Evolutionary conservation across 768 basidiomycete genomes (phyloP), one percentile per base, ranked within the genome.

Genomic region (Coprinopsis sp.): DNA sequence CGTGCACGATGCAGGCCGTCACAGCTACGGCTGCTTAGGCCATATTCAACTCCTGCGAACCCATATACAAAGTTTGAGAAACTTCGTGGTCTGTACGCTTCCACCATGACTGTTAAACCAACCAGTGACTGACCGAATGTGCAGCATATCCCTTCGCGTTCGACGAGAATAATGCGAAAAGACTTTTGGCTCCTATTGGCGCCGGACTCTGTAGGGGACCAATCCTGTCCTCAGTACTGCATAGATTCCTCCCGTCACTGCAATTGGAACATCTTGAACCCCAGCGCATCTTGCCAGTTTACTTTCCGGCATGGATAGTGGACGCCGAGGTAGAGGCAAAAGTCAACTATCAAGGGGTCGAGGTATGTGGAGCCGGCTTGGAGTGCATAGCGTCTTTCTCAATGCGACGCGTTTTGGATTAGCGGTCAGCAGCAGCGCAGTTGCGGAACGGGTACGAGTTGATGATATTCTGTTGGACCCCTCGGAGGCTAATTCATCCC

Each of bases 291-390:
- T 63, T 70, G 37, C 72, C 81, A 6, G 61, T 80, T 2, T 86
- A 84, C 56, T 76, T 81, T 42, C 83, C 83, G 3, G 73, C 69
- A 10, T 86, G 83, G 83, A 65, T 79, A 24, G 61, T 84, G 24
- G 77, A 79, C 52, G 77, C 70, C 7, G 76, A 81, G 57, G 54
- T 79, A 14, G 64, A 74, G 53, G 71, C 63, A 8, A 64, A 64
- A 53, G 64, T 61, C 51, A 45, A 57, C 41, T 37, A 58, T 18
- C 52, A 58, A 25, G 59, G 44, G 18, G 49, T 52, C 23, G 61
- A 67, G 50, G 62, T 68, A 44, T 43, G 68, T 60, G n/a, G 21
- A 11, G 19, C 44, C 47, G 52, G 50, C 23, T n/a, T 13, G 8
- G 25, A 38, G 33, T 21, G 18, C 6, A 27, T 8, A 10, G n/a